A percentile compares a stretch with the other conserved stretches of the same genome.
Evolutionary conservation across 2,329 filamentous ascomycete genomes (phyloP).

Genomic region (Fusarium pseudoanthophilum): DNA sequence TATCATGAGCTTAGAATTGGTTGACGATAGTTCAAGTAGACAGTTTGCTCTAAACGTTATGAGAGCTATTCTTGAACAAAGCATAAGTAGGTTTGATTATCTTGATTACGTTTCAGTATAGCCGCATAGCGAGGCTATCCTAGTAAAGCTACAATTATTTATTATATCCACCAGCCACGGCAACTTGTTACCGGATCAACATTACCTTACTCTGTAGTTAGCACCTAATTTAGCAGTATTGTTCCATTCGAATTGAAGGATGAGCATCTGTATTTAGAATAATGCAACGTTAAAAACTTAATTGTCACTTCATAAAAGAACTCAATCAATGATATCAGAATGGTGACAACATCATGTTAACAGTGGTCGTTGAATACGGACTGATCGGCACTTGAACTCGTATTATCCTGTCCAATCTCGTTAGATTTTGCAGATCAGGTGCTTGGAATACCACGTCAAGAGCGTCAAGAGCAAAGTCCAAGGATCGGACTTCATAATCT

Average conservation of each 20-base stretch:
- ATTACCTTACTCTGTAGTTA: neutral
- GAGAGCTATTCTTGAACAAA: neutral
- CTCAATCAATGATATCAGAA: neutral
- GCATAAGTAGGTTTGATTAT: neutral
- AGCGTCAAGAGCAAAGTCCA: neutral
- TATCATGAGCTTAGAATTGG: neutral
- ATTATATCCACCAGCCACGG: neutral
- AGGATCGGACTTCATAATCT: neutral
- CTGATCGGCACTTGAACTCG: constrained; percentile 6
- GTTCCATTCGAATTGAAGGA: neutral
- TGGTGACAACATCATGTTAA: neutral
- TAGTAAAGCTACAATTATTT: neutral
- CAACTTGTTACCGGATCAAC: neutral
- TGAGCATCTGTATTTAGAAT: neutral
- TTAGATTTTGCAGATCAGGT: constrained; percentile 6
- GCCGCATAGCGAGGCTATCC: neutral
- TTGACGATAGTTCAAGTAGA: neutral
- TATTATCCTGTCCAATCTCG: neutral
- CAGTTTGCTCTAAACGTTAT: neutral
- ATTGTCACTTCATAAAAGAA: neutral
- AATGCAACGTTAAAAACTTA: neutral
- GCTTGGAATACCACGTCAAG: neutral
- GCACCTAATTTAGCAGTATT: neutral
- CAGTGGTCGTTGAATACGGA: neutral
- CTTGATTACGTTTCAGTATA: neutral